Evolutionary conservation across 2,329 filamentous ascomycete genomes (phyloP), one percentile per base, ranked within the genome.

Genomic region (Ophiostoma montium): DNA sequence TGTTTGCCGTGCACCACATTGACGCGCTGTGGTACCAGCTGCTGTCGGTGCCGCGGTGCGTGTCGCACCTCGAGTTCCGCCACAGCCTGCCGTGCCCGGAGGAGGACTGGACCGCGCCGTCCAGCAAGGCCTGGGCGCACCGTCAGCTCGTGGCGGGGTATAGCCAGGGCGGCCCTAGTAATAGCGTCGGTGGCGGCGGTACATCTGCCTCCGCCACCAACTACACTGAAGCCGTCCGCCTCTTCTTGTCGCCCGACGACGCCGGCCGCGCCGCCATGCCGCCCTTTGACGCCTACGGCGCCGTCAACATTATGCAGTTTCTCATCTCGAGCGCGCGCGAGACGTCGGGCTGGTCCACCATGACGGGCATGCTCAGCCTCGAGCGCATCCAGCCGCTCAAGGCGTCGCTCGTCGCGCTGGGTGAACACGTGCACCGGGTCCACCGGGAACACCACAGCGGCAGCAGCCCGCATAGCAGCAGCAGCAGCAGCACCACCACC

Each of bases 1-100:
- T 66, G 5, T 67, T 68, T 46, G 64, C 67, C 10, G 59, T 65
- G 0, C 67, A 69, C 51, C 66, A 70, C 49, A 60, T 69, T 23
- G 67, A 70, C 49, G 60, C 66, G 0, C 53, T 68, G 2, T 69
- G 66, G 64, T 69, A 70, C 50, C 66, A 69, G 46, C 60, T 68
- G 46, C 56, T 69, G 11, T 65, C 63, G 2, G 58, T 65, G 15
- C 63, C 63, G 6, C 59, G 63, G 5, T 58, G 55, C 8, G 54
- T 66, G 13, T 65, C 64, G 1, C 61, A 70, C 39, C 57, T 69
- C 3, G 67, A 70, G 56, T 63, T 70, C 53, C 70, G 69, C 52
- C 65, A 69, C 47, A 62, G 67, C 15, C 57, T 70, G 4, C 67
- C 67, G 1, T 68, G 64, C 44, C 61, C 64, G 0, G 59, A 61